These are phyloP conservation scores for Dryadomyces quercus-mongolicae DNA, from an alignment of 2,329 filamentous ascomycete species.

Conservation along the genomic window DNA sequence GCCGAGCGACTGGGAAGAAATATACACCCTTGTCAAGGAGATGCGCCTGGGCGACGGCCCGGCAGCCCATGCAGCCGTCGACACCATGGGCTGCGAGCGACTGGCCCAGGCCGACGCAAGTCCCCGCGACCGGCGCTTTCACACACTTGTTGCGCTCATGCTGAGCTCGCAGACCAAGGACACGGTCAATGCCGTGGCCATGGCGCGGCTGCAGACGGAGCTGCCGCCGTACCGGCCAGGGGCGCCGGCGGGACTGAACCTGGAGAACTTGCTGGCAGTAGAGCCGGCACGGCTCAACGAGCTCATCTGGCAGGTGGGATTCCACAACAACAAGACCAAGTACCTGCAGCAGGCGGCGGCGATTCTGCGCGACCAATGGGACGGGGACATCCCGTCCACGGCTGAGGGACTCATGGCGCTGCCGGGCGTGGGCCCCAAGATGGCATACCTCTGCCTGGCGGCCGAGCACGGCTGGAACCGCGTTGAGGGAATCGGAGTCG, in stretches of 20 bases:
- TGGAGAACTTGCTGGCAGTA: constrained; percentile 67
- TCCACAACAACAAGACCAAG: constrained; percentile 87
- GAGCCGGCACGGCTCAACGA: constrained; percentile 53
- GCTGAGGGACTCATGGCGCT: constrained; percentile 64
- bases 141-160: constrained; percentile 82
- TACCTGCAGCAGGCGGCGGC: constrained; percentile 62
- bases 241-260: constrained; percentile 45
- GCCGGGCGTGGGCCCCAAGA: constrained; percentile 86
- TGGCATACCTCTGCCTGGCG: constrained; percentile 81
- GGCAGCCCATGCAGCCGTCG: constrained; percentile 70
- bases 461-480: constrained; percentile 48
- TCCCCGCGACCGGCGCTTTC: constrained; percentile 56
- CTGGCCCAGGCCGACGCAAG: constrained; percentile 45
- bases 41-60: constrained; percentile 53
- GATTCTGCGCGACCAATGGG: constrained; percentile 58
- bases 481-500: constrained; percentile 73
- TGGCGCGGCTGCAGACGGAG: constrained; percentile 65
- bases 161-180: constrained; percentile 89
- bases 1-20: constrained; percentile 70
- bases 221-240: constrained; percentile 41
- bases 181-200: constrained; percentile 74
- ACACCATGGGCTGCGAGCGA: constrained; percentile 92
- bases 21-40: constrained; percentile 64
- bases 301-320: constrained; percentile 75
- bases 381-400: constrained; percentile 68